Evolutionary conservation across 805 yeast genomes (phyloP).

Genomic region (Candida insectorum): DNA sequence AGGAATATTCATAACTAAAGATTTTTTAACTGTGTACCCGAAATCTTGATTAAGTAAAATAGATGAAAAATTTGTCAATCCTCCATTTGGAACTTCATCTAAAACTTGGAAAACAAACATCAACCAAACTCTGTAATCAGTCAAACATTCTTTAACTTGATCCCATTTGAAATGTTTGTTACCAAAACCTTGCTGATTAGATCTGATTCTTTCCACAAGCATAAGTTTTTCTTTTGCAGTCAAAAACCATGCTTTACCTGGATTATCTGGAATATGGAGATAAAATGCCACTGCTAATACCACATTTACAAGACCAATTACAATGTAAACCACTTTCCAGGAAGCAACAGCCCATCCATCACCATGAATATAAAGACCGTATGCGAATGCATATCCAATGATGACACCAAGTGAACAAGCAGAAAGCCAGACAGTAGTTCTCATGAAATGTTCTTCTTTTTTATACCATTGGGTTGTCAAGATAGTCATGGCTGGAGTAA

Average conservation of each 20-base stretch:
- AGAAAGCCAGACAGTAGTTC: slow-evolving; percentile 33
- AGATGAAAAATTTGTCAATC: slow-evolving; percentile 30
- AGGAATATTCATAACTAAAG: slow-evolving; percentile 45
- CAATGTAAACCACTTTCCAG: slow-evolving; percentile 61
- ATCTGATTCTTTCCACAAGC: slow-evolving; percentile 28
- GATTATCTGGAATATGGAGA: slow-evolving; percentile 40
- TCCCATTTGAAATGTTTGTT: slow-evolving; percentile 31
- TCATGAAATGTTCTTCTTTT: slow-evolving; percentile 27
- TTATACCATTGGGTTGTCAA: slow-evolving; percentile 30
- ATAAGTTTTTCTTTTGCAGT: slow-evolving; percentile 27
- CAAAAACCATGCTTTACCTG: slow-evolving; percentile 34
- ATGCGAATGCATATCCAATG: slow-evolving; percentile 48
- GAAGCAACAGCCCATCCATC: slow-evolving; percentile 39
- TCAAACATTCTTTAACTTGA: slow-evolving; percentile 33
- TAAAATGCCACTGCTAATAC: slow-evolving; percentile 44
- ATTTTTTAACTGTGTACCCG: slow-evolving; percentile 22
- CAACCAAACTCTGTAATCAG: slow-evolving; percentile 32
- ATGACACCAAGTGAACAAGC: slow-evolving; percentile 28
- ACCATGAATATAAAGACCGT: slow-evolving; percentile 44
- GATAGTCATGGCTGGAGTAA: slow-evolving; percentile 38
- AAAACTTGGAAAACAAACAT: slow-evolving; percentile 24
- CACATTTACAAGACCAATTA: slow-evolving; percentile 57
- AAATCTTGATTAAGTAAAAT: slow-evolving; percentile 23
- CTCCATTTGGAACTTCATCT: slow-evolving; percentile 32
- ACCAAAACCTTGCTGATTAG: slow-evolving; percentile 41